phyloP scores from a whole-genome alignment of 495 filamentous ascomycete species.

The Aspergillus wentii region DNA sequence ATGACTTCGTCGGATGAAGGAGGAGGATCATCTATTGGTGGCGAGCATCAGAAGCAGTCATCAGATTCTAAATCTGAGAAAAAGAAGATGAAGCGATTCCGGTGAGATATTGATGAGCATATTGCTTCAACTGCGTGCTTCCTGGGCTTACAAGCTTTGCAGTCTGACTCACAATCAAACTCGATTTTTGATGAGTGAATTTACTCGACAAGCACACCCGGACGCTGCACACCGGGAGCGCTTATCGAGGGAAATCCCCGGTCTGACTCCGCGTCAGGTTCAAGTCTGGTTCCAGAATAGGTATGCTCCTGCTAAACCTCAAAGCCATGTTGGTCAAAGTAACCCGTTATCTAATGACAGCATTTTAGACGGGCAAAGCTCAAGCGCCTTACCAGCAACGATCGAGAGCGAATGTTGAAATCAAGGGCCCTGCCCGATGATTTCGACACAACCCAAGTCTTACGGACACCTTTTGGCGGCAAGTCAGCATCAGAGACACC shows the following conservation, averaged over 20 bases:
- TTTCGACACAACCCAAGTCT: slow-evolving; percentile 86
- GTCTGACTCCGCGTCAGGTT: slow-evolving; percentile 87
- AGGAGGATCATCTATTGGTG: slow-evolving; percentile 19
- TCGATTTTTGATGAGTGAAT: slow-evolving; percentile 94
- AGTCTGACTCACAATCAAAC: slow-evolving; percentile 97
- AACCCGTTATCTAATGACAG: slow-evolving; percentile 23
- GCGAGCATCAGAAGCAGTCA: slow-evolving; percentile 19
- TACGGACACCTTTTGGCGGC: slow-evolving; percentile 64
- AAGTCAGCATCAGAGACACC: slow-evolving; percentile 30
- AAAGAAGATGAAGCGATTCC: slow-evolving; percentile 93
- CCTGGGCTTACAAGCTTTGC: slow-evolving; percentile 8
- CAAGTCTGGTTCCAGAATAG: slow-evolving; percentile 99
- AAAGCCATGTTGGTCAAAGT: slow-evolving; percentile 1
- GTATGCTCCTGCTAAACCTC: slow-evolving; percentile 45
- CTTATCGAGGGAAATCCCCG: slow-evolving; percentile 87
- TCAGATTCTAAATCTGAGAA: slow-evolving; percentile 52
- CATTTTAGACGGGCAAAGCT: slow-evolving; percentile 78
- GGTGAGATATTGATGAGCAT: slow-evolving; percentile 53
- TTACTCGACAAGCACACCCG: slow-evolving; percentile 90
- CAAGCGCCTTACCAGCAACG: slow-evolving; percentile 88
- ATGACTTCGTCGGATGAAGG: slow-evolving; percentile 32
- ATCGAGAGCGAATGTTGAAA: slow-evolving; percentile 90
- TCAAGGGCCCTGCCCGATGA: slow-evolving; percentile 87
- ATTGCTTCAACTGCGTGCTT: no score
- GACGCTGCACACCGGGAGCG: slow-evolving; percentile 91